Evolutionary conservation across 1,284 basidiomycete genomes (phyloP), one percentile per base, ranked within the genome.

Genomic region (Heterobasidion parviporum): DNA sequence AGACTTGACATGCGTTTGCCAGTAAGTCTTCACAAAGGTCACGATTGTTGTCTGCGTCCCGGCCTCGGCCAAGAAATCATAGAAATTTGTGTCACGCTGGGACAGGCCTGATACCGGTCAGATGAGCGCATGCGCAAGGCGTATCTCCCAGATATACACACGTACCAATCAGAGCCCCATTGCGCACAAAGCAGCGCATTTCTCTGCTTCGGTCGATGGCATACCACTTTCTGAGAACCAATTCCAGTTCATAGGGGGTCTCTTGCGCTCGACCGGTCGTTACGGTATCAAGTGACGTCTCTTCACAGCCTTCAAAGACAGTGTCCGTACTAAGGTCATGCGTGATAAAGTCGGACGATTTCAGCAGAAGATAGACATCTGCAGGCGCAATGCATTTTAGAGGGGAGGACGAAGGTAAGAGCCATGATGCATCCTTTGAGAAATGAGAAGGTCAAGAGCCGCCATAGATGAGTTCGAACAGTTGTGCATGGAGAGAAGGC

Each of bases 181-280:
- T 72, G 41, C 89, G 76, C 5, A 97, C 91, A 65, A 97, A 96
- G 72, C 93, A 94, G 20, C 94, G 77, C 53, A 96, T 71, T 68
- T 97, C 94, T 53, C 92, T 78, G 59, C 91, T 86, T 18, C 81
- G 80, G 60, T 94, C 89, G 53, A 99, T 76, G 15, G 88, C 76
- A 63, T 93, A 92, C 89, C 92, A 98, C 68, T 95, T 94, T 60
- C 93, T 84, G 57, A 98, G 75, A 1, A 97, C 86, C n/a, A 99
- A 80, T 66, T 97, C 92, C 2, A 95, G 75, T 33, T 81, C 74
- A 61, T 26, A 26, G 26, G 26, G 26, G 26, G 26, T 26, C 26
- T 26, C 26, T 26, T 26, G 26, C 26, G 26, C 26, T 26, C 26
- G 26, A 26, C 26, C 26, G 1, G 26, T 26, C 26, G 26, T 26